Base-by-base conservation (phyloP, 2,329 filamentous ascomycete species). In the Fusarium zealandicum region DNA sequence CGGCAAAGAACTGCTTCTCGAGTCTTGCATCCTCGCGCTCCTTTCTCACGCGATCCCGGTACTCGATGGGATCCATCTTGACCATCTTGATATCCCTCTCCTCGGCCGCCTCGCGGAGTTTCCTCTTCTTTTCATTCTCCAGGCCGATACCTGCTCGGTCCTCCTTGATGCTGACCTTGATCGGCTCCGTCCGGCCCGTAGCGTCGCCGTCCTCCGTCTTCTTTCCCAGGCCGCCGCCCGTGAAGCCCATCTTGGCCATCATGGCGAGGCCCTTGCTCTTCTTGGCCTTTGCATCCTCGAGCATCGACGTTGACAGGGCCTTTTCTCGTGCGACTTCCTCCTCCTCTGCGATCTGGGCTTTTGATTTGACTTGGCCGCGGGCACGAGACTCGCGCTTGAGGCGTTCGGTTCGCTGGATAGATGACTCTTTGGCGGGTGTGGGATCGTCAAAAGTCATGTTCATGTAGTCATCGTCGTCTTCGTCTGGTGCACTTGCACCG, bases 221-320 rank as follows among this genome's bases (percentile, higher is more conserved):
- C 49, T 73, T 76, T 1, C 95, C 95, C 3, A 98, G 78, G 0
- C 86, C 82, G 30, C 85, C 86, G 18, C 93, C 92, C 52, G 86
- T 88, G 77, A 96, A 99, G 1, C 95, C 95, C 81, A 99, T 90
- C 74, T 91, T 93, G 17, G 91, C 89, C 93, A 99, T 96, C 92
- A 99, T 97, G 61, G 90, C 86, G 57, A 96, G 85, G 2, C 93
- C 95, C 71, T 97, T 98, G 76, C 88, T 96, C 65, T 82, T 83
- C 42, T 84, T 81, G 13, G 82, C 76, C 13, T 73, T 73, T 6
- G 78, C 73, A 32, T 76, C 71, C 16, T 87, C 83, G 6, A 96
- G 78, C 41, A 95, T 79, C 5, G 89, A 90, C n/a, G 78, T 90
- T 5, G 87, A 82, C 20, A 97, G 83, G 0, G 90, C 91, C 31